Evolutionary conservation across 257 asterid genomes (phyloP).

Genomic region (Ehretia macrophylla): DNA sequence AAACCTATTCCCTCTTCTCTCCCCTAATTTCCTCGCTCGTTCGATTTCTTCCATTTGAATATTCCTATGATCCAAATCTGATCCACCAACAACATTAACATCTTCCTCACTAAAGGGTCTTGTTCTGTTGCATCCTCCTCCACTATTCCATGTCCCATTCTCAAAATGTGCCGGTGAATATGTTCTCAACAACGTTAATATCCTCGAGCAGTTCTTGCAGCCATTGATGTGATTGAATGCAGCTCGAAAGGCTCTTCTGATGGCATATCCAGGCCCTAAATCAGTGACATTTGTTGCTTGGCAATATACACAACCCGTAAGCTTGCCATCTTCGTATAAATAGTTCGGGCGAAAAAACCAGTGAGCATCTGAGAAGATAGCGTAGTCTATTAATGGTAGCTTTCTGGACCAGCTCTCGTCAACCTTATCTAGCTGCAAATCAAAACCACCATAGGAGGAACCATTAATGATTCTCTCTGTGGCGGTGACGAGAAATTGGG

Average conservation of each 20-base stretch:
- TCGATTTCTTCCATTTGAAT: slow-evolving; percentile 42
- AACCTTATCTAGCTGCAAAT: slow-evolving; percentile 37
- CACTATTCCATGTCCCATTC: slow-evolving; percentile 40
- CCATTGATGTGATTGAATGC: slow-evolving; percentile 33
- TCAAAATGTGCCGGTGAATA: slow-evolving; percentile 45
- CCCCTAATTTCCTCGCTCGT: slow-evolving; percentile 30
- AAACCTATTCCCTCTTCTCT: slow-evolving; percentile 23
- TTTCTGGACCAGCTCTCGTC: slow-evolving; percentile 33
- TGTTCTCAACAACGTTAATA: slow-evolving; percentile 27
- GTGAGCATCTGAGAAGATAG: slow-evolving; percentile 42
- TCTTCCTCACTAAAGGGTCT: slow-evolving; percentile 25
- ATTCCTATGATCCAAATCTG: slow-evolving; percentile 27
- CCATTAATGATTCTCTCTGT: slow-evolving; percentile 33
- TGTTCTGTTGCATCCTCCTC: slow-evolving; percentile 42
- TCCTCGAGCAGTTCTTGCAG: slow-evolving; percentile 24
- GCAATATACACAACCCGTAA: slow-evolving; percentile 43
- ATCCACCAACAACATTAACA: slow-evolving; percentile 5
- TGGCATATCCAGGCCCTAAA: slow-evolving; percentile 29
- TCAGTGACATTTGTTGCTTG: slow-evolving; percentile 25
- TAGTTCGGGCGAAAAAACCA: slow-evolving; percentile 45
- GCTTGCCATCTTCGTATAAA: slow-evolving; percentile 22
- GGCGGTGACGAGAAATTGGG: slow-evolving; percentile 36
- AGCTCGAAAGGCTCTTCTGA: slow-evolving; percentile 28
- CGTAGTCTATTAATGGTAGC: slow-evolving; percentile 33
- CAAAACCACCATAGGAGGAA: slow-evolving; percentile 30